phyloP scores from a whole-genome alignment of 1,139 yeast species.

The Pneumocystis jirovecii region DNA sequence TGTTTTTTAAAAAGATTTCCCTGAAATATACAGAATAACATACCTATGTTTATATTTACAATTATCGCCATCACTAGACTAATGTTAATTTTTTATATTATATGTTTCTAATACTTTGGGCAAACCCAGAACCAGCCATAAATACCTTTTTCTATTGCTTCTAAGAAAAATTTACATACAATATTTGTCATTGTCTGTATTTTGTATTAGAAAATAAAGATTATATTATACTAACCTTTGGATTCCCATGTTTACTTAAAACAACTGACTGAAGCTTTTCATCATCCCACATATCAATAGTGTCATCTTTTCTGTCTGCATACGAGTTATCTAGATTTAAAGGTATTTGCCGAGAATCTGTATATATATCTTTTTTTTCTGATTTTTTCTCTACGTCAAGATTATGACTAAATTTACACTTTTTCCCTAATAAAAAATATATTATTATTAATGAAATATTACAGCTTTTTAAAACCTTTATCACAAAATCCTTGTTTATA shows the following conservation, averaged over 20 bases:
- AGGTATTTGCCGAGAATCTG: constrained; percentile 51
- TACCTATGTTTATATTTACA: constrained; percentile 76
- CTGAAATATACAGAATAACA: neutral
- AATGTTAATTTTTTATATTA: neutral
- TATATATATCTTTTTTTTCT: constrained; percentile 79
- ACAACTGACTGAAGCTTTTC: constrained; percentile 80
- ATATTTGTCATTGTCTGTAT: constrained; percentile 78
- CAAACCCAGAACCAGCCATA: constrained; percentile 99
- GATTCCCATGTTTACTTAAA: constrained; percentile 84
- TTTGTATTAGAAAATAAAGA: neutral
- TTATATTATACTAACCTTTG: constrained; percentile 17
- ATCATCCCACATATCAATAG: constrained; percentile 93
- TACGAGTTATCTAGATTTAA: neutral
- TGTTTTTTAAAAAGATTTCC: neutral
- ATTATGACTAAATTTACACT: constrained; percentile 93
- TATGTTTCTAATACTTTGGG: constrained; percentile 47
- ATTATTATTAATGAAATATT: neutral
- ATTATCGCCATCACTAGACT: constrained; percentile 39
- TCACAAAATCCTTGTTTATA: constrained; percentile 79
- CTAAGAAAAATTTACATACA: constrained; percentile 85
- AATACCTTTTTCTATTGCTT: constrained; percentile 92
- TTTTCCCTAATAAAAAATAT: constrained; percentile 34
- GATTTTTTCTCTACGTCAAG: constrained; percentile 73
- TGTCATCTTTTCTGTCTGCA: neutral
- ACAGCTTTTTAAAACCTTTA: neutral